These are phyloP conservation scores for Fomitopsis schrenkii DNA, from an alignment of 1,284 basidiomycete genomes.

Conservation along the genomic window DNA sequence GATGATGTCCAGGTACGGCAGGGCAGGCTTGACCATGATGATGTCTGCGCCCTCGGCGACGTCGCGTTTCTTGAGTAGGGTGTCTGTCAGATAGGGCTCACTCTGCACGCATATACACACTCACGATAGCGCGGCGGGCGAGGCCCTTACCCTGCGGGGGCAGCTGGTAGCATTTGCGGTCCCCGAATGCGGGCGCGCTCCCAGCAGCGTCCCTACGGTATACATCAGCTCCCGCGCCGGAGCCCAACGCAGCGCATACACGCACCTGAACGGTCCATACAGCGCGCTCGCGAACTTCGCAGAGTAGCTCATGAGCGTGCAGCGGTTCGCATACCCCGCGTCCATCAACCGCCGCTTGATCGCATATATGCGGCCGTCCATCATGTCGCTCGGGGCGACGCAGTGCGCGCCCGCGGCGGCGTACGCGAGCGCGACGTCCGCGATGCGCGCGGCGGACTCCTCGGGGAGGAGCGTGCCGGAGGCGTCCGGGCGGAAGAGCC, in stretches of 20 bases:
- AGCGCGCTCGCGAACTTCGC: slow-evolving; percentile 97
- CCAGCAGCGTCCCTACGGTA: slow-evolving; percentile 85
- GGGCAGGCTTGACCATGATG: slow-evolving; percentile 97
- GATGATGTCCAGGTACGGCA: slow-evolving; percentile 97
- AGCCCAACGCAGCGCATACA: background rate
- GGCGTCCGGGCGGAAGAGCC: slow-evolving; percentile 72
- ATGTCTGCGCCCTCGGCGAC: slow-evolving; percentile 95
- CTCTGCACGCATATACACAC: slow-evolving; percentile 21
- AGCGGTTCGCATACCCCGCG: slow-evolving; percentile 79
- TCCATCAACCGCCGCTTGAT: slow-evolving; percentile 89
- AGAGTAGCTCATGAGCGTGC: slow-evolving; percentile 96
- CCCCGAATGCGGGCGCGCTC: slow-evolving; percentile 90
- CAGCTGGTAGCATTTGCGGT: slow-evolving; percentile 97
- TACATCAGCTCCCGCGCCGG: background rate
- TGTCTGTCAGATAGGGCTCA: background rate
- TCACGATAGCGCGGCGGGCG: slow-evolving; percentile 88
- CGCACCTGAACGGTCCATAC: slow-evolving; percentile 95
- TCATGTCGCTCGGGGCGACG: slow-evolving; percentile 99
- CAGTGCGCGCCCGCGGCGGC: slow-evolving; percentile 95
- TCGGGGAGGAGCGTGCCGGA: slow-evolving; percentile 66
- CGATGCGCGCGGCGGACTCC: slow-evolving; percentile 77
- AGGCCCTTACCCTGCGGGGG: slow-evolving; percentile 88
- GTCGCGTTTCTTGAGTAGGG: slow-evolving; percentile 70
- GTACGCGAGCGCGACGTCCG: slow-evolving; percentile 90
- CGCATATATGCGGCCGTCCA: slow-evolving; percentile 91